Percentiles rank a stretch among this genome's conserved stretches.
Conservation (phyloP, 495 filamentous ascomycete species). For the Cenococcum geophilum region DNA sequence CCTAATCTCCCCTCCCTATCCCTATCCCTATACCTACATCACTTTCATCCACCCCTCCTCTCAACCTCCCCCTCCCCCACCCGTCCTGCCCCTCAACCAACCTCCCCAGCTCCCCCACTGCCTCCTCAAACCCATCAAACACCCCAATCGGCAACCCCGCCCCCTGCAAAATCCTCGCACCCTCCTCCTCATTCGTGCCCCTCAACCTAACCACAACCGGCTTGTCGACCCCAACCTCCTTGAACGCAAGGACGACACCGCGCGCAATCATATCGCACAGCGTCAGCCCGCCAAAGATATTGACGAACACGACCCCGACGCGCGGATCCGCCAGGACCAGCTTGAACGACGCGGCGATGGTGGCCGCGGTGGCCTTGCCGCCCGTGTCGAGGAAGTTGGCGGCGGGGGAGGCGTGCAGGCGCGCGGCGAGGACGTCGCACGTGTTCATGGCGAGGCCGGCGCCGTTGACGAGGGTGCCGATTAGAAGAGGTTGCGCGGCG, state of each 20-base stretch:
- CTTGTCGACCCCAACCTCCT: conserved; percentile 59
- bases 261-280: conserved; percentile 83
- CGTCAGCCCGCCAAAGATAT: conserved; percentile 86
- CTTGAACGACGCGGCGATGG: conserved; percentile 57
- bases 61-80: not conserved
- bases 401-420: conserved; percentile 32
- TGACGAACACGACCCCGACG: conserved; percentile 74
- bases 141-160: conserved; percentile 21
- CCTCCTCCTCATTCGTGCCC: conserved; percentile 74
- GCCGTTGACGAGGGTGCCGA: conserved; percentile 79
- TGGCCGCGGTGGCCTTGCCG: conserved; percentile 25
- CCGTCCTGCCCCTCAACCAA: conserved; percentile 45
- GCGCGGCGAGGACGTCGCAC: conserved; percentile 46
- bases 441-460: conserved; percentile 69
- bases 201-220: conserved; percentile 80
- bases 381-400: not conserved
- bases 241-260: conserved; percentile 72
- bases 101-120: conserved; percentile 66
- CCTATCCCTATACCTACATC: too few relatives aligned
- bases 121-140: conserved; percentile 78
- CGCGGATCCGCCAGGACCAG: conserved; percentile 64
- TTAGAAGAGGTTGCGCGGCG: conserved; percentile 40
- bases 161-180: conserved; percentile 58
- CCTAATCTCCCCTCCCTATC: not conserved
- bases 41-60: too few relatives aligned